These are phyloP conservation scores for Basipetospora chlamydospora DNA, from an alignment of 2,329 filamentous ascomycete genomes.

Conservation along the genomic window DNA sequence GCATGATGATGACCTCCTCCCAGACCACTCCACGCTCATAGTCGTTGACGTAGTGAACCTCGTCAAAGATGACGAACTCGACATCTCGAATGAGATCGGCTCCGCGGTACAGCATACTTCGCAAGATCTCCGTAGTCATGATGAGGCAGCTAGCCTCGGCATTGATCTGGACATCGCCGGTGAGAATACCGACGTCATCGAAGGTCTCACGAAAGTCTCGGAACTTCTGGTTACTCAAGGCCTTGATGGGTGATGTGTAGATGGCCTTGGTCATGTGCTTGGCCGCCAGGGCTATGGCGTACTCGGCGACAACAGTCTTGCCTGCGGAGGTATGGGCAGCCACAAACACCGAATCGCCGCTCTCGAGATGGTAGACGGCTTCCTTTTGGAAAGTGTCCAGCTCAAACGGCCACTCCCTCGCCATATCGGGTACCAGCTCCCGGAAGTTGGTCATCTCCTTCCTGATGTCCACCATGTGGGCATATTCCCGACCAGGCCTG, in stretches of 20 bases:
- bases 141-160: conserved; percentile 96
- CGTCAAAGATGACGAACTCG: conserved; percentile 97
- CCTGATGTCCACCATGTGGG: conserved; percentile 95
- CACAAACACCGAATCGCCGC: conserved; percentile 93
- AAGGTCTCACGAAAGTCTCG: conserved; percentile 83
- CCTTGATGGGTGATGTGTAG: conserved; percentile 97
- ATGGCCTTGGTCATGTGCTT: conserved; percentile 99
- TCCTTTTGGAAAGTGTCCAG: conserved; percentile 98
- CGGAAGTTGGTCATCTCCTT: conserved; percentile 86
- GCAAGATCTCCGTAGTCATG: conserved; percentile 96
- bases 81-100: conserved; percentile 94
- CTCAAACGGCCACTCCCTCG: conserved; percentile 90
- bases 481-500: conserved; percentile 77
- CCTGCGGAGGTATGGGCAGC: conserved; percentile 95
- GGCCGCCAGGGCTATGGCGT: conserved; percentile 89
- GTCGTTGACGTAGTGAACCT: conserved; percentile 98
- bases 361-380: conserved; percentile 92
- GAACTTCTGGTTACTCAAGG: conserved; percentile 96
- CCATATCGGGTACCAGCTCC: conserved; percentile 92
- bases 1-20: conserved; percentile 99
- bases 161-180: conserved; percentile 94
- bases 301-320: conserved; percentile 96
- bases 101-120: conserved; percentile 95
- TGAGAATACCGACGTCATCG: conserved; percentile 91
- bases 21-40: conserved; percentile 91